phyloP scores from a whole-genome alignment of 352 stramenopile species.

The Phytophthora nicotianae region DNA sequence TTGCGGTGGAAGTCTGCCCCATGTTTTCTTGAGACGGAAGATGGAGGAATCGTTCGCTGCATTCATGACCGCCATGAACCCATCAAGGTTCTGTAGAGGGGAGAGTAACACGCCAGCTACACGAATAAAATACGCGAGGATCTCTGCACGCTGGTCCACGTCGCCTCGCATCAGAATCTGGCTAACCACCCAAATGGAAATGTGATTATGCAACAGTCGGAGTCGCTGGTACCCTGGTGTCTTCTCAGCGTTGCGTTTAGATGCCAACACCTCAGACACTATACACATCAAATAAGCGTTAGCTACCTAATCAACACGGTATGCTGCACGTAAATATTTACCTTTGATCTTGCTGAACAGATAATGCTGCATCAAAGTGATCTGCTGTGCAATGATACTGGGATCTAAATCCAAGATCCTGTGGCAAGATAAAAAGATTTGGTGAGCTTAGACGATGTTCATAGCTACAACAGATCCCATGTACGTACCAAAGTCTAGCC shows the following conservation, averaged over 20 bases:
- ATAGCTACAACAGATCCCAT: conserved; percentile 6
- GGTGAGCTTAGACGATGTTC: not conserved
- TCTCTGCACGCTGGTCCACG: conserved; percentile 78
- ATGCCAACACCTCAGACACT: conserved; percentile 83
- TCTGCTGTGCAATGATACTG: conserved; percentile 81
- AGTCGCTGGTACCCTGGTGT: conserved; percentile 85
- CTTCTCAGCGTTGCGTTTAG: conserved; percentile 76
- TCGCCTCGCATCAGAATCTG: conserved; percentile 81
- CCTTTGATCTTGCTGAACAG: conserved; percentile 90
- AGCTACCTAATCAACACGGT: not conserved
- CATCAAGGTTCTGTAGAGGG: conserved; percentile 86
- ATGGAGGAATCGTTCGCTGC: conserved; percentile 88
- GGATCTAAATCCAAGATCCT: conserved; percentile 83
- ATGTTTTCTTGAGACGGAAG: conserved; percentile 89
- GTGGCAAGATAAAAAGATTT: conserved; percentile 11
- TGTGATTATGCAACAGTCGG: conserved; percentile 85
- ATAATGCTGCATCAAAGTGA: conserved; percentile 88
- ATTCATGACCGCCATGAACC: conserved; percentile 92
- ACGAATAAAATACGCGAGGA: conserved; percentile 86
- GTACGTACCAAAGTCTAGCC: conserved; percentile 71
- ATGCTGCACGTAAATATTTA: conserved; percentile 14
- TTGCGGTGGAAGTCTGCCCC: conserved; percentile 69
- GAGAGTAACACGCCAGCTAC: conserved; percentile 76
- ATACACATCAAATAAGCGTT: conserved; percentile 1
- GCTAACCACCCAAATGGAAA: conserved; percentile 86